Base-by-base conservation (phyloP, 1,284 basidiomycete genomes). In the Gomphus sp. region DNA sequence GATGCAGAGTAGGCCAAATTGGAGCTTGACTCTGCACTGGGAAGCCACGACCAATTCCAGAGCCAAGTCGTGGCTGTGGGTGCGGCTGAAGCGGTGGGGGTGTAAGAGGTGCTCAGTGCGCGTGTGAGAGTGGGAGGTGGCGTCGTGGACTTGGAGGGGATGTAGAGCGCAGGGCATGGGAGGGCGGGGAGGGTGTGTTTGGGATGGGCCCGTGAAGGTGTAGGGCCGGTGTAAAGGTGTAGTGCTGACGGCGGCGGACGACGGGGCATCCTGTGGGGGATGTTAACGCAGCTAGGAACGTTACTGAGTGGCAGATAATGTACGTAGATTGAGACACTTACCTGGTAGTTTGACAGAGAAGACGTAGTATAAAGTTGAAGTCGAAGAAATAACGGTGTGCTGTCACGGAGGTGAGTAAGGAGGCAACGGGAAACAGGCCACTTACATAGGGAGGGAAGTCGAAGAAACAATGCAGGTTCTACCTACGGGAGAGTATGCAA, bases 181-280 rank as follows among this genome's bases (percentile, higher is more conserved):
- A 80, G 34, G 31, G 77, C 76, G 16, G 84, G 85, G 60, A 86
- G 71, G 4, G 70, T 74, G 66, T 85, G 81, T 66, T 78, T 84
- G 14, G 81, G 76, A 25, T 71, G 64, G 49, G 76, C 78, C 61
- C 80, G 74, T 16, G 76, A 66, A n/a, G 84, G 82, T 16, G 77
- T 73, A 16, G 82, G 82, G 8, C 82, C 84, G 31, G 74, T 70
- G 52, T 76, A 68, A 57, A 87, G 76, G 58, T 72, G 77, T 59
- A 87, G 77, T 14, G 82, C 74, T 52, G 80, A 73, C 4, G 84
- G 84, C 6, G 84, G 81, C 34, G 76, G 71, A 36, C 84, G 79
- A 64, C 84, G 82, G 60, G 77, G 75, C 84, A 85, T 84, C 59
- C 10, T 39, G 2, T 6, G 28, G 9, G 12, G 18, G 41, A 56